Evolutionary conservation across 176 grass and related monocot species (phyloP).

Genomic region (Aegilops tauschii): DNA sequence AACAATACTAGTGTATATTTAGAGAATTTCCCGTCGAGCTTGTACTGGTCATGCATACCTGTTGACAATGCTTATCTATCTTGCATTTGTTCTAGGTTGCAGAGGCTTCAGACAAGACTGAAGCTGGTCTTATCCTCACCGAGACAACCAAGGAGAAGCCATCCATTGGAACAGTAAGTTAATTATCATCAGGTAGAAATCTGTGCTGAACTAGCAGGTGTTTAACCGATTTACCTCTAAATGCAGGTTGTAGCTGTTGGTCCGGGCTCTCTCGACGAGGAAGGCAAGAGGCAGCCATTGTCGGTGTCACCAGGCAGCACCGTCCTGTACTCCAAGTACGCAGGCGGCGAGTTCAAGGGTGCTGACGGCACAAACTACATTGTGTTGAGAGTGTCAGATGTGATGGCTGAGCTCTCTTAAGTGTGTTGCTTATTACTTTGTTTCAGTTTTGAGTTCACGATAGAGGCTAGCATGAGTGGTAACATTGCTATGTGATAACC

Average conservation of each 20-base stretch:
- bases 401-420: conserved; percentile 72
- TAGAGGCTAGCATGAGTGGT: background rate
- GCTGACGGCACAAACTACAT: conserved; percentile 61
- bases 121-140: conserved; percentile 79
- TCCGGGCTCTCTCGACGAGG: conserved; percentile 59
- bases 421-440: background rate
- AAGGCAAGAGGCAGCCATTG: conserved; percentile 69
- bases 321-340: conserved; percentile 76
- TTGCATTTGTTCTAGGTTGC: conserved; percentile 45
- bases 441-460: conserved; percentile 7
- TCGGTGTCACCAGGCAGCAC: conserved; percentile 39
- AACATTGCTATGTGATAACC: conserved; percentile 11
- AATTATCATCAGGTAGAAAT: background rate
- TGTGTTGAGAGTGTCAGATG: conserved; percentile 59
- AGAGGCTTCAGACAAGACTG: conserved; percentile 69
- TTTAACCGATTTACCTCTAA: background rate
- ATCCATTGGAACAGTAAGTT: conserved; percentile 72
- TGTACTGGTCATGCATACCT: background rate
- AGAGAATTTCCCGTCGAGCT: background rate
- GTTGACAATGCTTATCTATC: conserved; percentile 13
- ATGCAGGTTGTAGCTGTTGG: conserved; percentile 69
- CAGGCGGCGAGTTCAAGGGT: conserved; percentile 75
- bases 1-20: background rate
- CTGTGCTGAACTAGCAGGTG: background rate
- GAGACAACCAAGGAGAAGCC: conserved; percentile 78